These are phyloP conservation scores for Aspergillus haitiensis DNA, from an alignment of 495 filamentous ascomycete genomes.

Conservation along the genomic window DNA sequence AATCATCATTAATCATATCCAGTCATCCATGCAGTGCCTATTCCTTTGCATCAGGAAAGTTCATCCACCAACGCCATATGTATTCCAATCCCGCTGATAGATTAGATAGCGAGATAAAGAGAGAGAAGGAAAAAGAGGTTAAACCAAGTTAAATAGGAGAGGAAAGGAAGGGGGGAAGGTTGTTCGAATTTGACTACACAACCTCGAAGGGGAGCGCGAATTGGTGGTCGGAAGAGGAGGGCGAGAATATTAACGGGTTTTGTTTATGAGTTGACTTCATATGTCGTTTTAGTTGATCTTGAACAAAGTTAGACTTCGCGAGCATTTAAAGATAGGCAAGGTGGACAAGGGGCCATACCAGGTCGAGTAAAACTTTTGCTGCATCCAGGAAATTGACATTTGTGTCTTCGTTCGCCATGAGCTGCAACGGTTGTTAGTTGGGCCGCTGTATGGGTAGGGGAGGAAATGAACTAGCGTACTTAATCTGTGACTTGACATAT, in stretches of 20 bases:
- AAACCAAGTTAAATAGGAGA: no score
- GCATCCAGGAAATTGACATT: slow-evolving; percentile 44
- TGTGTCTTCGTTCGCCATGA: slow-evolving; percentile 49
- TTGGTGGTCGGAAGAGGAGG: slow-evolving; percentile 30
- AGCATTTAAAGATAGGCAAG: slow-evolving; percentile 2
- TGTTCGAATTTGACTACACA: slow-evolving; percentile 20
- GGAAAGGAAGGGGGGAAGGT: no score
- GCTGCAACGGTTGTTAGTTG: slow-evolving; percentile 31
- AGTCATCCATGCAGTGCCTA: not conserved
- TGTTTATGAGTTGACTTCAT: slow-evolving; percentile 45
- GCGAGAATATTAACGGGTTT: slow-evolving; percentile 25
- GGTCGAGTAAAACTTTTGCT: slow-evolving; percentile 51
- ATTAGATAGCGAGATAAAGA: no score
- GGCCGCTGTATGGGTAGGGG: not conserved
- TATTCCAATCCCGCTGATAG: not conserved
- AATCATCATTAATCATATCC: slow-evolving; percentile 16
- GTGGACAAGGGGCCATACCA: slow-evolving; percentile 31
- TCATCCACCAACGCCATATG: slow-evolving; percentile 12
- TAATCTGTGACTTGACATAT: slow-evolving; percentile 51
- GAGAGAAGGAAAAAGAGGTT: no score
- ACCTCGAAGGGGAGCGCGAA: slow-evolving; percentile 32
- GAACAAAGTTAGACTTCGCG: not conserved
- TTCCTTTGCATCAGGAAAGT: not conserved
- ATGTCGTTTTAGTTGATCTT: slow-evolving; percentile 52
- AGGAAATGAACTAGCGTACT: slow-evolving; percentile 29